Conservation (phyloP, 495 filamentous ascomycete species). For the Hypoxylon rickii region DNA sequence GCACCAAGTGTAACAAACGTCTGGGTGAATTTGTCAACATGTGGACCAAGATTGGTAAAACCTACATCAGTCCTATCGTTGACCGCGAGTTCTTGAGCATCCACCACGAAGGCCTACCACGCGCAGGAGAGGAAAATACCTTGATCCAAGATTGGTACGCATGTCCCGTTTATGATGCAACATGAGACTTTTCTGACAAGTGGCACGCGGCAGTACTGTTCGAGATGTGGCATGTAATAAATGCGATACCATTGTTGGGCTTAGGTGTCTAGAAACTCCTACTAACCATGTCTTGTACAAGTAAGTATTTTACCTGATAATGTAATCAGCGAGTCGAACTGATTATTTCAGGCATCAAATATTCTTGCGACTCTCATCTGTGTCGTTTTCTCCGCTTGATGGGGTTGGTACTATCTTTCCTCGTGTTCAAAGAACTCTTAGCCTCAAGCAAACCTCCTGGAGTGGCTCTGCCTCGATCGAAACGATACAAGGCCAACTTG, state of each 20-base stretch:
- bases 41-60: conserved; percentile 51
- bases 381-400: conserved; percentile 14
- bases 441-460: conserved; percentile 27
- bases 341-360: conserved; percentile 31
- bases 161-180: not conserved
- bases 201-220: conserved; percentile 25
- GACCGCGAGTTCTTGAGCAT: conserved; percentile 25
- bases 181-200: not conserved
- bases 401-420: conserved; percentile 20
- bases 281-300: conserved; percentile 43
- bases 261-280: conserved; percentile 37
- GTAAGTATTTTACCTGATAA: conserved; percentile 25
- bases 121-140: conserved; percentile 36
- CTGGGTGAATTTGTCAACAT: conserved; percentile 47
- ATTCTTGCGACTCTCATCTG: conserved; percentile 28
- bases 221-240: conserved; percentile 39
- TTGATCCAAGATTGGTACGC: conserved; percentile 43
- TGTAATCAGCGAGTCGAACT: not conserved
- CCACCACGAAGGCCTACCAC: conserved; percentile 16
- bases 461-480: conserved; percentile 1
- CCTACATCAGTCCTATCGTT: conserved; percentile 47
- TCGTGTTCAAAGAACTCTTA: conserved; percentile 38
- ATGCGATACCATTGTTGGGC: conserved; percentile 37
- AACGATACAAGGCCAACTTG: conserved; percentile 9
- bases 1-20: conserved; percentile 42